Evolutionary conservation across 164 flowering plant genomes (phyloP).

Genomic region (Buxus sempervirens): DNA sequence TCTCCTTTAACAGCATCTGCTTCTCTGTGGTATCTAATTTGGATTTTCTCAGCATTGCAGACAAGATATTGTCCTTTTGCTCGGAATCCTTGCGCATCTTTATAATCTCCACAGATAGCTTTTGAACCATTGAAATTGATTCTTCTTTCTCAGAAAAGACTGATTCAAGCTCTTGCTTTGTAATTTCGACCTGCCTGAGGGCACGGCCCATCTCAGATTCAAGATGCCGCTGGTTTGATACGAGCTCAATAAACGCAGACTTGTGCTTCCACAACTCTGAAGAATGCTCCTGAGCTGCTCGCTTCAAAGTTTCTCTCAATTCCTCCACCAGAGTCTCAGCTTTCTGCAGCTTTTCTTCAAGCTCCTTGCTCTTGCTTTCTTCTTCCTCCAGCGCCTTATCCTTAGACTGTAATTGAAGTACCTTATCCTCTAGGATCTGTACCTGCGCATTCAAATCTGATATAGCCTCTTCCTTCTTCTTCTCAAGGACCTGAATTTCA

Average conservation of each 20-base stretch:
- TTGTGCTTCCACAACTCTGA: constrained; percentile 75
- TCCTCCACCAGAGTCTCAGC: constrained; percentile 43
- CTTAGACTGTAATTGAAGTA: constrained; percentile 41
- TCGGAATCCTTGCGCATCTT: constrained; percentile 69
- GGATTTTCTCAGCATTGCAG: constrained; percentile 83
- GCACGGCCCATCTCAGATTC: constrained; percentile 88
- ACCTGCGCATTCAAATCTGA: constrained; percentile 43
- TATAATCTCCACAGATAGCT: constrained; percentile 58
- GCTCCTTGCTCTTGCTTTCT: constrained; percentile 40
- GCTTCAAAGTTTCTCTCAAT: constrained; percentile 46
- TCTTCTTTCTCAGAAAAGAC: constrained; percentile 67
- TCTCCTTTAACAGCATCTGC: constrained; percentile 66
- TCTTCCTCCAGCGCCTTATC: constrained; percentile 53
- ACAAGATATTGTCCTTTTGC: constrained; percentile 81
- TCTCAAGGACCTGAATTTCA: constrained; percentile 43
- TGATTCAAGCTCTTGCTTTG: constrained; percentile 56
- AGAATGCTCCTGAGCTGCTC: constrained; percentile 55
- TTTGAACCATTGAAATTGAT: constrained; percentile 50
- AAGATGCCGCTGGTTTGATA: constrained; percentile 81
- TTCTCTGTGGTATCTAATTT: constrained; percentile 72
- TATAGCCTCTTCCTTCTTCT: constrained; percentile 39
- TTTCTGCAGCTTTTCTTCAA: constrained; percentile 50
- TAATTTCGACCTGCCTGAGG: constrained; percentile 62
- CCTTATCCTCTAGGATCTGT: constrained; percentile 52
- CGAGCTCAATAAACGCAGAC: constrained; percentile 88